Evolutionary conservation across 1,284 basidiomycete species (phyloP).

Genomic region (Pseudozyma tsukubaensis): DNA sequence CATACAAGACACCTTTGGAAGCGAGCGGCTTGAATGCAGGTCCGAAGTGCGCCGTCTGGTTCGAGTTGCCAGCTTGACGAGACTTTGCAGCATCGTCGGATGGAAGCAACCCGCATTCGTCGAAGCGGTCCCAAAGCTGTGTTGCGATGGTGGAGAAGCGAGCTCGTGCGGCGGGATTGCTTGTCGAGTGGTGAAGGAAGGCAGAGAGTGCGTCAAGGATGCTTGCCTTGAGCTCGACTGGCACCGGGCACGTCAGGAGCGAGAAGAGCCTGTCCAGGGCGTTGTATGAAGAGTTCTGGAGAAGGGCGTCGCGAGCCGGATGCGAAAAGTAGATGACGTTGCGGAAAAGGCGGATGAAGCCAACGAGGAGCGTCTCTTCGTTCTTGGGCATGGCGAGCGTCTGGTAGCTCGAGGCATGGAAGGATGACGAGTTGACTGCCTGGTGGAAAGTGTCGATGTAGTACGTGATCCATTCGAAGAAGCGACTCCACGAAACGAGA

Average conservation of each 20-base stretch:
- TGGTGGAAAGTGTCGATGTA: constrained; percentile 63
- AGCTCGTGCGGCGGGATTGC: constrained; percentile 22
- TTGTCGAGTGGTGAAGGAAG: constrained; percentile 72
- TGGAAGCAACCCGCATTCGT: constrained; percentile 71
- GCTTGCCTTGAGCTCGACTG: constrained; percentile 90
- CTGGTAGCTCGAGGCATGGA: constrained; percentile 45
- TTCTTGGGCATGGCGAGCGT: constrained; percentile 74
- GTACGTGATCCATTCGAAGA: constrained; percentile 68
- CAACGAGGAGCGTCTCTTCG: constrained; percentile 81
- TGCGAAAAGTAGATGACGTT: constrained; percentile 83
- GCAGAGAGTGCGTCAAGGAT: constrained; percentile 85
- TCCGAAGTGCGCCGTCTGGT: constrained; percentile 23
- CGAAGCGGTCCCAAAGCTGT: constrained; percentile 84
- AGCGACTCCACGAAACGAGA: constrained; percentile 62
- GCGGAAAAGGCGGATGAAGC: constrained; percentile 83
- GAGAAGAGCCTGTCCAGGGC: constrained; percentile 81
- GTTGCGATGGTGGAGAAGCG: constrained; percentile 75
- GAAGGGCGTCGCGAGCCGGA: constrained; percentile 81
- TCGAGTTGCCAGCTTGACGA: constrained; percentile 1
- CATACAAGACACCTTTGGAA: constrained; percentile 69
- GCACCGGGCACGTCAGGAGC: constrained; percentile 69
- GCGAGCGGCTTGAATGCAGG: constrained; percentile 37
- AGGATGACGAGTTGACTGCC: constrained; percentile 36
- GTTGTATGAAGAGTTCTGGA: constrained; percentile 77
- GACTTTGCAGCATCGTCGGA: constrained; percentile 28